A percentile compares a stretch with the other conserved stretches of the same genome.
Conservation (phyloP, 2,329 filamentous ascomycete genomes). For the Fusarium domesticum region DNA sequence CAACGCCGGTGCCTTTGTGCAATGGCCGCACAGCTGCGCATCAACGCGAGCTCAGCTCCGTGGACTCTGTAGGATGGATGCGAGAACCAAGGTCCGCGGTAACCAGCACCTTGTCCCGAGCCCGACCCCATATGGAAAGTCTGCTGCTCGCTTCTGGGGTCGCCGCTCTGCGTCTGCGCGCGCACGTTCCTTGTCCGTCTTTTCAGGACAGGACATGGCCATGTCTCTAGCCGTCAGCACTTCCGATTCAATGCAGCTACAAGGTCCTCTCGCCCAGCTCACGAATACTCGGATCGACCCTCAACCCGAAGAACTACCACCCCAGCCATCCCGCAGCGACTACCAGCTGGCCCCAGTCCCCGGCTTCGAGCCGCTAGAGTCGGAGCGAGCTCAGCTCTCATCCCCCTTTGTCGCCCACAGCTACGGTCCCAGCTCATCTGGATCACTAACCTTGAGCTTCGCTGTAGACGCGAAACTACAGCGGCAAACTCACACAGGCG, state of each 20-base stretch:
- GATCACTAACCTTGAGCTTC: conserved; percentile 42
- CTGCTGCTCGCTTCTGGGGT: conserved; percentile 48
- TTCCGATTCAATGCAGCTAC: conserved; percentile 61
- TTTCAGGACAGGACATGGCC: conserved; percentile 60
- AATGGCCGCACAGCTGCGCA: conserved; percentile 63
- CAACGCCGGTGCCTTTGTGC: conserved; percentile 46
- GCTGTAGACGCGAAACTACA: conserved; percentile 33
- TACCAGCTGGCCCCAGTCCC: conserved; percentile 1
- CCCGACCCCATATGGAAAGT: conserved; percentile 54
- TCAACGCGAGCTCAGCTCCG: conserved; percentile 61
- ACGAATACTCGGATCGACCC: conserved; percentile 41
- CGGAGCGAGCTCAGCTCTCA: conserved; percentile 41
- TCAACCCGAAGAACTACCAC: conserved; percentile 20
- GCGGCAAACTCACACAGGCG: conserved; percentile 49
- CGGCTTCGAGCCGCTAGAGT: conserved; percentile 23
- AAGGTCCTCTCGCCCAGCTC: conserved; percentile 59
- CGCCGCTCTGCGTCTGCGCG: conserved; percentile 47
- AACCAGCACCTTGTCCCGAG: conserved; percentile 50
- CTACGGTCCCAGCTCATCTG: conserved; percentile 61
- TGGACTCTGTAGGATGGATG: conserved; percentile 59
- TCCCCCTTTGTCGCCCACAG: conserved; percentile 58
- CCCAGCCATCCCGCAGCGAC: conserved; percentile 13
- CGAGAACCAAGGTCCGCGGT: conserved; percentile 43
- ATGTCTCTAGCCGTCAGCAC: conserved; percentile 62
- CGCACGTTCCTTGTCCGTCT: conserved; percentile 42